Base-by-base conservation (phyloP, 2,329 filamentous ascomycete species). In the Pseudocercospora vitis region DNA sequence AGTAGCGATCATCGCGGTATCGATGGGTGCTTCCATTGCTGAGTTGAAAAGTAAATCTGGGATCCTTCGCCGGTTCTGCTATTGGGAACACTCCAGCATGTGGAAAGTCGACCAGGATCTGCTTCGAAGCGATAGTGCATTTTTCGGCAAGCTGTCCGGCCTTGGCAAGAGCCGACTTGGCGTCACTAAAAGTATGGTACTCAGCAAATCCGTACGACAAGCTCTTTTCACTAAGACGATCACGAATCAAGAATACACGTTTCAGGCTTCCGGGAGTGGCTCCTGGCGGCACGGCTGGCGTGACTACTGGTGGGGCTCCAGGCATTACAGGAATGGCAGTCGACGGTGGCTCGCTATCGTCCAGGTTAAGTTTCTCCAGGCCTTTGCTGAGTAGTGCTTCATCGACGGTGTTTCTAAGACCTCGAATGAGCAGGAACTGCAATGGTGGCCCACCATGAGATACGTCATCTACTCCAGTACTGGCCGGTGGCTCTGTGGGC, bases 21-120 rank as follows among this genome's bases (percentile, higher is more conserved):
- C 57, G 50, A 32, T 58, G 57, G n/a, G 24, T 35, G 11, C 21
- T 47, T 26, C 61, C 63, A 14, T 51, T 45, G 24, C 32, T 33
- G 29, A 60, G 45, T 18, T 57, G 47, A 32, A 66, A 56, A 9
- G 39, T 48, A 48, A 53, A 60, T 48, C 50, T 42, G 19, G 48
- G 18, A 26, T 58, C 14, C 80, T 79, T 0, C 80, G 75, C 4
- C 77, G 77, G 6, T 79, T 87, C 77, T 37, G 88, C 85, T 0
- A 87, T 88, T 9, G 91, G 82, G 65, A 95, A 94, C 2, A 94
- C 88, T 4, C 89, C 89, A n/a, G 88, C 83, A 60, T 94, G 89
- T 32, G 91, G 91, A 61, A 87, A 90, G 37, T 82, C 86, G 19
- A 89, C 78, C 8, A 81, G 78, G 12, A 90, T 86, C 0, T 84